Evolutionary conservation across 345 rosid species (phyloP), one percentile per base, ranked within the genome.

Genomic region (Ceriops zippeliana): DNA sequence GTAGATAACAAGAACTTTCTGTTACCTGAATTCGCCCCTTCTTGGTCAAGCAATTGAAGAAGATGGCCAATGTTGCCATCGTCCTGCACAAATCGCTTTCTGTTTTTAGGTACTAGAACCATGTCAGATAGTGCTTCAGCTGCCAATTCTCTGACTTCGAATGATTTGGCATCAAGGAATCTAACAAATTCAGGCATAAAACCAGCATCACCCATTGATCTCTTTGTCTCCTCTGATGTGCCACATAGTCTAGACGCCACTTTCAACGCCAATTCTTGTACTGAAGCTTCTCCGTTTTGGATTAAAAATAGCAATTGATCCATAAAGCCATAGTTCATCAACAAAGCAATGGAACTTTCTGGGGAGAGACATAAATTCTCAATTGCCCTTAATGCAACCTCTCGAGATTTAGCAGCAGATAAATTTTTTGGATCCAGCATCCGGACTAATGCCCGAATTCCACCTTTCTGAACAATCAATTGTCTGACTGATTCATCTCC

Each of bases 221-320:
- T 86, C 64, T 78, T 89, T 19, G 87, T 81, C 66, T 86, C 97
- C 70, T 89, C 97, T 2, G 88, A 83, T 58, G 85, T 71, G 22
- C 76, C 73, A 73, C 84, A 86, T 7, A 93, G 85, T 82, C 80
- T 86, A 24, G 58, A 81, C 32, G 96, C 83, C 16, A 83, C 86
- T 78, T 93, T 91, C 32, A 93, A 68, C 30, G 93, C 88, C 64
- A 83, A 76, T 76, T 89, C 98, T 75, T 93, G 97, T 68, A 85
- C 81, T 7, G 88, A 87, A 56, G 80, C 89, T 68, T 91, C 98
- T 0, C 90, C 88, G 0, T 86, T 81, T 22, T 81, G 73, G 58
- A 93, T 82, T 62, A 86, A 76, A 81, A 75, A 73, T 6, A 85
- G 79, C 61, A 93, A 54, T 24, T 79, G 84, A 68, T 88, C 87